Evolutionary conservation across 441 rosid species (phyloP), one percentile per base, ranked within the genome.

Genomic region (Jatropha multifida): DNA sequence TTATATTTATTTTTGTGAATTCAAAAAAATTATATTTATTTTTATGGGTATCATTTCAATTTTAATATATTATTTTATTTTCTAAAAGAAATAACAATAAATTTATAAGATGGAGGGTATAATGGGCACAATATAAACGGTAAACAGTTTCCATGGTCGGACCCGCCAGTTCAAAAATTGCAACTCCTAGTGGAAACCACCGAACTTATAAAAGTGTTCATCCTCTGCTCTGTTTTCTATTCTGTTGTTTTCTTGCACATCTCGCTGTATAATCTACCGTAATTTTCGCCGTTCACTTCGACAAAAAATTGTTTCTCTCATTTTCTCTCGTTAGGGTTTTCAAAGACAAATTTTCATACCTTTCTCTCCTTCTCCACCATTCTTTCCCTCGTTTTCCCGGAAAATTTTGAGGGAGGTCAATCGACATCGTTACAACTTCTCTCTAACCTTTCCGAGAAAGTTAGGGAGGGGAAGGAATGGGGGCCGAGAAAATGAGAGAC

Each of bases 221-320:
- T 38, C 7, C 55, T 58, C 42, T 72, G 67, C 54, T 66, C 32
- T 41, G 20, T 73, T 60, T 23, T 73, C 12, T 38, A 17, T 59
- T 75, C 52, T 72, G 26, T 65, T 13, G 12, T 26, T 68, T 12
- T 58, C 40, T 48, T 72, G 69, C 48, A 60, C 68, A 41, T 60
- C 26, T 60, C 13, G 1, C 14, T 62, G 67, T 58, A 10, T 44
- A 44, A 44, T 55, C 48, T 58, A 60, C 14, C 77, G 70, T 26
- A 51, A 73, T 67, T 68, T 2, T 68, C 77, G 77, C 77, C 70
- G 18, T 62, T 58, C 77, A 68, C 73, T 68, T 73, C 72, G 11
- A 46, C 12, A 20, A 32, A 32, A 65, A 42, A 14, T 18, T 27
- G 61, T 37, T 66, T 58, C 59, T 51, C 73, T 61, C 55, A 4